phyloP scores from a whole-genome alignment of 23 red algal genomes.

The Gracilaria gracilis region DNA sequence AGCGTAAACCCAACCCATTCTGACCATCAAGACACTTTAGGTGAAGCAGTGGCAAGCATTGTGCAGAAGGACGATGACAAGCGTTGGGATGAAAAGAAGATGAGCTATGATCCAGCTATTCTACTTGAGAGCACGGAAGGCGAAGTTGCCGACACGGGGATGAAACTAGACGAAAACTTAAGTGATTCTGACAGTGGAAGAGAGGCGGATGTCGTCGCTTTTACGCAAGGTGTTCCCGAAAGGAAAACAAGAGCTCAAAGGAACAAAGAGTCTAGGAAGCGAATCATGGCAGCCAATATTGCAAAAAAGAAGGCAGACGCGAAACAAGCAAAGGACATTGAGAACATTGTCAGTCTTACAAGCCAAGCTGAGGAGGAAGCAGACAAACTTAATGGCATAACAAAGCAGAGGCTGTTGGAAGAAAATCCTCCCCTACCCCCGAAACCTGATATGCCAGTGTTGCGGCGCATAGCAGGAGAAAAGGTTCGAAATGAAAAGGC shows the following conservation, averaged over 20 bases:
- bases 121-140: slow-evolving; percentile 58
- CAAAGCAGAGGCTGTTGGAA: slow-evolving; percentile 17
- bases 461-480: slow-evolving; percentile 30
- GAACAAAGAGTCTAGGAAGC: slow-evolving; percentile 65
- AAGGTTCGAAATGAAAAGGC: slow-evolving; percentile 56
- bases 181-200: slow-evolving; percentile 15
- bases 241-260: slow-evolving; percentile 52
- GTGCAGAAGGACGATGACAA: slow-evolving; percentile 45
- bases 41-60: slow-evolving; percentile 50
- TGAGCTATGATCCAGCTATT: slow-evolving; percentile 67
- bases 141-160: slow-evolving; percentile 41
- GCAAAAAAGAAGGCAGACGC: slow-evolving; percentile 9
- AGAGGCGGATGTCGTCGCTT: slow-evolving; percentile 7
- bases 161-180: slow-evolving; percentile 34
- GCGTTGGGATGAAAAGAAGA: slow-evolving; percentile 51
- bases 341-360: slow-evolving; percentile 33
- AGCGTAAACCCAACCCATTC: slow-evolving; percentile 63
- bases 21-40: slow-evolving; percentile 62
- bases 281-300: slow-evolving; percentile 34
- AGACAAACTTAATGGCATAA: slow-evolving; percentile 53
- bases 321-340: slow-evolving; percentile 34
- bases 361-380: slow-evolving; percentile 39
- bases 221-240: slow-evolving; percentile 14
- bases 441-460: slow-evolving; percentile 15
- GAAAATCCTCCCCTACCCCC: neutral